Evolutionary conservation across 116 monocot genomes (phyloP), one percentile per base, ranked within the genome.

Genomic region (Papilionanthe hybrid): DNA sequence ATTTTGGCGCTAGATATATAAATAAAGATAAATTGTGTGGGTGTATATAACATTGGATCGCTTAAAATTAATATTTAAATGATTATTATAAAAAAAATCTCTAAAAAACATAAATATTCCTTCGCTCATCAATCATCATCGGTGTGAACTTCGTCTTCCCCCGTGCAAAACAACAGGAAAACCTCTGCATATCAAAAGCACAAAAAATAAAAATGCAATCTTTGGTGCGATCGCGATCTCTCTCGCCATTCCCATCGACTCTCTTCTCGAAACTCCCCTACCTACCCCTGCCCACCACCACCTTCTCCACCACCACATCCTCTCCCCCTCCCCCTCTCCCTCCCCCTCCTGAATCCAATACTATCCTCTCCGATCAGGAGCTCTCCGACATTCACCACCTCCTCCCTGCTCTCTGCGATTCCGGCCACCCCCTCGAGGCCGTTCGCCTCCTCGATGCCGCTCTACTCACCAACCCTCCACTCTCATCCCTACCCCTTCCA

Each of bases 391-490:
- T 89, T 78, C 77, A 66, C 45, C 13, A 1, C 68, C 82, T 89
- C 75, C 49, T 89, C 68, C 89, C 86, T 37, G 77, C 79, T 45
- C 84, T 89, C 78, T 60, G 81, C 76, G 75, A 84, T n/a, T 50
- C 80, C 74, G 86, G 81, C 58, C 86, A 53, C 74, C 86, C 81
- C 78, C 55, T 55, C 30, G 49, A 55, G 7, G 86, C 89, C 82
- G 53, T 87, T 72, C 84, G 82, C 42, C 86, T 89, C 55, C 60
- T 89, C 77, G 73, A 42, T 41, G 80, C 87, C 83, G 72, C 77
- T 43, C 86, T 89, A 65, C 84, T 89, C 65, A 37, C 86, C 56
- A 76, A 25, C n/a, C 77, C 86, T 47, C 80, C 84, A 9, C 82
- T 78, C 23, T 18, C 80, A 47, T 65, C 78, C 45, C 85, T 88